Conservation (phyloP, 2,329 filamentous ascomycete genomes). For the Colletotrichum gigasporum region DNA sequence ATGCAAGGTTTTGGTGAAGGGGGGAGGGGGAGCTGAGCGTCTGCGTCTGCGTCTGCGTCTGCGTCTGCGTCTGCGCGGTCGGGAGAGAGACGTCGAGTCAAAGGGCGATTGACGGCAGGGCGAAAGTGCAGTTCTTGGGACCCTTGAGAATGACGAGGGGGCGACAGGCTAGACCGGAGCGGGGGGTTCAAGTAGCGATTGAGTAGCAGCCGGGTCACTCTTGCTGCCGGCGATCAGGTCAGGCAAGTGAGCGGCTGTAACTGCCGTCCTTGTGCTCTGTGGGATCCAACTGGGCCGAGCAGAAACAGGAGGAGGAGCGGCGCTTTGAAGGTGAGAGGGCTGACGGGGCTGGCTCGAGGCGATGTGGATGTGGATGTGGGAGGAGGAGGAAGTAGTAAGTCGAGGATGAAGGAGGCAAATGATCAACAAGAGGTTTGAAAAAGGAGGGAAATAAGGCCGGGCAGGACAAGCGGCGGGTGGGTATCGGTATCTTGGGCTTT, state of each 20-base stretch:
- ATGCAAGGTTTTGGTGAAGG: constrained; percentile 23
- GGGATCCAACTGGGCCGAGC: too few species aligned
- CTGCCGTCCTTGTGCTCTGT: too few species aligned
- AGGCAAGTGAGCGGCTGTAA: too few species aligned
- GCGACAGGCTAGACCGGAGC: constrained; percentile 18
- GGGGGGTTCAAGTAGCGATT: background rate
- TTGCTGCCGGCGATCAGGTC: too few species aligned
- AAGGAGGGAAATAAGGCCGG: background rate
- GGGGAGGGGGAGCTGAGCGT: constrained; percentile 10
- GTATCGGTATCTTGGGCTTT: background rate
- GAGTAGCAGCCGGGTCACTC: background rate
- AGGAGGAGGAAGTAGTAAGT: too few species aligned
- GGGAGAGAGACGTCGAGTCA: constrained; percentile 17
- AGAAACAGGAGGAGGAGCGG: too few species aligned
- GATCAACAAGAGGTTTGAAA: background rate
- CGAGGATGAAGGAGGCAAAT: background rate
- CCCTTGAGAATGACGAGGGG: constrained; percentile 29
- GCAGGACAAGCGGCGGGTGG: background rate
- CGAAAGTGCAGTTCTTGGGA: constrained; percentile 19
- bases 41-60: background rate
- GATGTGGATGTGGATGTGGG: background rate
- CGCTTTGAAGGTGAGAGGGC: background rate
- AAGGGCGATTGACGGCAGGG: constrained; percentile 25
- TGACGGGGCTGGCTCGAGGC: too few species aligned
- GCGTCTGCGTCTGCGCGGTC: background rate